Conservation (phyloP, 23 red algal genomes). For the Cyanidium caldarium region DNA sequence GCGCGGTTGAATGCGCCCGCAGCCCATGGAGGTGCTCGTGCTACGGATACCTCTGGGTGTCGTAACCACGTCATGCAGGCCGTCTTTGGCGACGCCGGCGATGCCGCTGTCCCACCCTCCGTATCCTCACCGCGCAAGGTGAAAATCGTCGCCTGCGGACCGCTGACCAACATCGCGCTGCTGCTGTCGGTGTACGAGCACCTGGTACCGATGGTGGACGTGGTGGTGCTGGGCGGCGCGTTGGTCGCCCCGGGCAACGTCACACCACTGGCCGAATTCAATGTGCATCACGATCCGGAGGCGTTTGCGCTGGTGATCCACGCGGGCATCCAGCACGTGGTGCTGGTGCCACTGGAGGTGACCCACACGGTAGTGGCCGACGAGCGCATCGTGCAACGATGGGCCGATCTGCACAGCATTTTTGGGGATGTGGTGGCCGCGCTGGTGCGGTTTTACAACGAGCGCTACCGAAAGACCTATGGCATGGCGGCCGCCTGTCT, state of each 20-base stretch:
- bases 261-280: slow-evolving; percentile 15
- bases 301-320: slow-evolving; percentile 4
- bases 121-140: not conserved
- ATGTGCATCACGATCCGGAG: slow-evolving; percentile 24
- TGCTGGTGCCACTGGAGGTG: slow-evolving; percentile 13
- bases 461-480: slow-evolving; percentile 6
- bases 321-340: not conserved
- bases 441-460: not conserved
- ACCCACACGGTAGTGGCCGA: slow-evolving; percentile 13
- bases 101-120: too few relatives aligned
- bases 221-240: slow-evolving; percentile 12
- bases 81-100: not conserved
- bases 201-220: not conserved
- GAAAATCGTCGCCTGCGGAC: slow-evolving; percentile 2
- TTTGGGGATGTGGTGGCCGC: slow-evolving; percentile 8
- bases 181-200: slow-evolving; percentile 9
- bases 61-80: not conserved
- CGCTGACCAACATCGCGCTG: slow-evolving; percentile 15
- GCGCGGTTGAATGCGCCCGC: not conserved
- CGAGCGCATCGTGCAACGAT: not conserved
- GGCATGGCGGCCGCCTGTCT: slow-evolving; percentile 5
- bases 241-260: slow-evolving; percentile 11
- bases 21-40: too few relatives aligned
- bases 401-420: not conserved
- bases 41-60: too few relatives aligned